Evolutionary conservation across 163 green algal species (phyloP), one percentile per base, ranked within the genome.

Genomic region (Chlorella variabilis): DNA sequence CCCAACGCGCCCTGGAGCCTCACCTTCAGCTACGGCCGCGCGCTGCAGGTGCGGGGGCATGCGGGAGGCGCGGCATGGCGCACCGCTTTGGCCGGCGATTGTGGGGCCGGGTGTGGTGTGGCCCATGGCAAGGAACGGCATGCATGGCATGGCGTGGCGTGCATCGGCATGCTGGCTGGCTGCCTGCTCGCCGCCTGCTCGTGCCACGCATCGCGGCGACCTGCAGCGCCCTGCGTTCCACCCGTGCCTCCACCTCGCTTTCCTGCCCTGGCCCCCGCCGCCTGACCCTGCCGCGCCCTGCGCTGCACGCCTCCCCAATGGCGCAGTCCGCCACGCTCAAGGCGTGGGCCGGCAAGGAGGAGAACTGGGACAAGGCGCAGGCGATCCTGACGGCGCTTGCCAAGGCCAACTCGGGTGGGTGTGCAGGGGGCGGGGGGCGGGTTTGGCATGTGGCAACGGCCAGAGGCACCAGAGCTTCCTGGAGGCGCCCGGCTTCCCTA

Each of bases 21-120:
- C 25, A 97, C 95, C 36, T 98, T 98, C 93, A 94, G 84, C 25
- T 98, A 98, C 79, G 96, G 96, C 83, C 85, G 96, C 36, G 96
- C 96, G 0, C 91, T 98, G 80, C 95, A 98, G 86, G 88, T 77
- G 45, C 9, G 18, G 56, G 51, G 82, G 54, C 75, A 36, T 51
- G 48, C 29, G 34, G 31, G 6, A 62, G n/a, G n/a, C n/a, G n/a
- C 15, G 7, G 51, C 51, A 15, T 25, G 21, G 18, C 20, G 7
- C 15, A 25, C 25, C 15, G 20, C 4, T 62, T 8, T 25, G 51
- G 51, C 51, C 7, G 51, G 5, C 4, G 9, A n/a, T 8, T 8
- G 20, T 62, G 15, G 51, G 11, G 15, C 18, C 25, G 51, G 51
- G 51, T 62, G 51, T 62, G 21, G 51, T 62, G 51, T 25, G 25